Conservation (phyloP, 257 asterid species). For the Rubia yunnanensis region DNA sequence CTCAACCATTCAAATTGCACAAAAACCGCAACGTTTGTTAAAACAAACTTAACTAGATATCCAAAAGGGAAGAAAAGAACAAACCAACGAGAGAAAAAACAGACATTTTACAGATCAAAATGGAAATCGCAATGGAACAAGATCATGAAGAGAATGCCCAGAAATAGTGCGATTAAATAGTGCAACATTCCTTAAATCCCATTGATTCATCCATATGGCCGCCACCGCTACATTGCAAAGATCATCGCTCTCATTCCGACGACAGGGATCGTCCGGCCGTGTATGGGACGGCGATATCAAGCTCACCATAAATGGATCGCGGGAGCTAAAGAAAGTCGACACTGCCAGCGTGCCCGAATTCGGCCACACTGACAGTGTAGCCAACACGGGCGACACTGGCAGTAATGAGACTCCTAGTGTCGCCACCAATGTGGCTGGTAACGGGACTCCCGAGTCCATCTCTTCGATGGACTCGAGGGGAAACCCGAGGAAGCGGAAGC, state of each 20-base stretch:
- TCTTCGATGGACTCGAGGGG: neutral
- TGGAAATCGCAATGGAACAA: neutral
- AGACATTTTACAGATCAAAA: neutral
- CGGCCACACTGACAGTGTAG: no score
- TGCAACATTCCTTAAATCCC: neutral
- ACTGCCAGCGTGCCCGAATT: no score
- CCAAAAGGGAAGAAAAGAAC: neutral
- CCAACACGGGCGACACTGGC: no score
- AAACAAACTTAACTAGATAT: neutral
- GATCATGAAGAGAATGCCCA: neutral
- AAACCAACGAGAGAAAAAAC: neutral
- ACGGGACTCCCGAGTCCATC: neutral
- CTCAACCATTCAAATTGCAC: neutral
- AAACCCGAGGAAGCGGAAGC: neutral
- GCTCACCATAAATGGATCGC: neutral
- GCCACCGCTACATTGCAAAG: neutral
- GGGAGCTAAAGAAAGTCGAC: neutral
- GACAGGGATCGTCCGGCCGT: neutral
- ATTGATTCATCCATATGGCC: neutral
- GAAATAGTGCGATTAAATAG: neutral
- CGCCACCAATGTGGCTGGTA: no score
- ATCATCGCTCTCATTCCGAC: neutral
- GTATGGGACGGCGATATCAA: neutral
- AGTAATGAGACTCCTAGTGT: no score
- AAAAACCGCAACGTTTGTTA: neutral